A percentile compares a stretch with the other conserved stretches of the same genome.
These are phyloP conservation scores for Begonia masoniana DNA, from an alignment of 306 rosid species.

Conservation along the genomic window DNA sequence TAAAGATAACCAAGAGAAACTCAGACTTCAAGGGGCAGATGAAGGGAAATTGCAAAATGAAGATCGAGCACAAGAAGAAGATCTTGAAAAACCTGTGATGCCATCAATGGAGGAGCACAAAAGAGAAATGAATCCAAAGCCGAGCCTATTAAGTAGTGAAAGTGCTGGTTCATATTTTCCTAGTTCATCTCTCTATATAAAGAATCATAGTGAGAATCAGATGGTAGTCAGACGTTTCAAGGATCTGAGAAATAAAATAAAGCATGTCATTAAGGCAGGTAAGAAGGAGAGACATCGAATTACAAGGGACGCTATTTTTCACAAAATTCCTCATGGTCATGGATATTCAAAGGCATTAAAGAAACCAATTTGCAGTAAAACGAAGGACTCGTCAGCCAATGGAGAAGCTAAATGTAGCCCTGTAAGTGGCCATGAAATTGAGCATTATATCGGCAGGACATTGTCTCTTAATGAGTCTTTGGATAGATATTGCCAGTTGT, in stretches of 20 bases:
- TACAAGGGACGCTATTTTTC: constrained; percentile 54
- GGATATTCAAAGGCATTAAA: constrained; percentile 21
- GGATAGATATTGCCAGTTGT: constrained; percentile 44
- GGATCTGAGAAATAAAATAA: constrained; percentile 49
- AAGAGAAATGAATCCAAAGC: not conserved
- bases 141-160: constrained; percentile 3
- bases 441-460: constrained; percentile 30
- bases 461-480: constrained; percentile 42
- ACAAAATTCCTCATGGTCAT: constrained; percentile 56
- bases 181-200: not conserved
- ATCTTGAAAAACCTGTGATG: constrained; percentile 3
- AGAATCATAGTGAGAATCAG: constrained; percentile 12
- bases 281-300: constrained; percentile 40
- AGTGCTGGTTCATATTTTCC: constrained; percentile 1
- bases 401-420: constrained; percentile 23
- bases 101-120: constrained; percentile 3
- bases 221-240: constrained; percentile 28
- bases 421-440: constrained; percentile 9
- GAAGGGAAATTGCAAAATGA: constrained; percentile 6
- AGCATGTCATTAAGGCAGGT: constrained; percentile 36
- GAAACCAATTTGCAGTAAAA: constrained; percentile 13
- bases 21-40: not conserved
- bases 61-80: constrained; percentile 1
- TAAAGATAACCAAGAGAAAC: constrained; percentile 12
- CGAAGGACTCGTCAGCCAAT: constrained; percentile 6